Evolutionary conservation across 108 stramenopile species (phyloP), one percentile per base, ranked within the genome.

Genomic region (Aureococcus anophagefferens): DNA sequence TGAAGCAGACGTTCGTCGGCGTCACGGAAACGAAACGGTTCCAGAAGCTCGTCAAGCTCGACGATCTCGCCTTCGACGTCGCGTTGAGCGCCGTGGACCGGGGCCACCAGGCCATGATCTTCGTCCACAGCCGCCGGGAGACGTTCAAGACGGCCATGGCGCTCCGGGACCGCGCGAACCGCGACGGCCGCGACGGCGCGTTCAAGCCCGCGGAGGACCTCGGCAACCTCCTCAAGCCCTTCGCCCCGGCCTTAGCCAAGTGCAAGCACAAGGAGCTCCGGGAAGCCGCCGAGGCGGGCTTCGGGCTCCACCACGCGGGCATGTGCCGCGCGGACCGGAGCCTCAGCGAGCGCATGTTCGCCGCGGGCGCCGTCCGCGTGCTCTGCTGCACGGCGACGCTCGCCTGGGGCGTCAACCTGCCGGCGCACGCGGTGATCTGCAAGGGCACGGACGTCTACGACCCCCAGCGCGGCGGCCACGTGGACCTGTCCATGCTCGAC

Each of bases 361-460:
- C 85, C 33, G 91, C 91, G 71, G 96, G 96, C 0, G 95, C 94
- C 29, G 93, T 99, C 73, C 91, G 91, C 79, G 96, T 99, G 0
- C 77, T 99, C 14, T 93, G 90, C 66, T 96, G 95, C 77, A 99
- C 98, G 32, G 98, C 98, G 13, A 99, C 98, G 0, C 85, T 99
- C 33, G 95, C 95, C 13, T 96, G 95, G 95, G 96, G 96, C 46
- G 86, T 99, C 66, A 99, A 99, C 73, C 78, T 99, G 0, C 98
- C 98, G 33, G 93, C 88, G 5, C 91, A 94, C 79, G 86, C 89
- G 5, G 98, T 99, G 34, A 81, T 99, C 35, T 91, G 97, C 72
- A 99, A 99, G 77, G 98, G 98, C 21, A 99, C 98, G 5, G 93
- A 99, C 72, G 90, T 99, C 33, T 98, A 99, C 89, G 95, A 94